Conservation (phyloP, 2,329 filamentous ascomycete genomes). For the Exophiala dermatitidis region DNA sequence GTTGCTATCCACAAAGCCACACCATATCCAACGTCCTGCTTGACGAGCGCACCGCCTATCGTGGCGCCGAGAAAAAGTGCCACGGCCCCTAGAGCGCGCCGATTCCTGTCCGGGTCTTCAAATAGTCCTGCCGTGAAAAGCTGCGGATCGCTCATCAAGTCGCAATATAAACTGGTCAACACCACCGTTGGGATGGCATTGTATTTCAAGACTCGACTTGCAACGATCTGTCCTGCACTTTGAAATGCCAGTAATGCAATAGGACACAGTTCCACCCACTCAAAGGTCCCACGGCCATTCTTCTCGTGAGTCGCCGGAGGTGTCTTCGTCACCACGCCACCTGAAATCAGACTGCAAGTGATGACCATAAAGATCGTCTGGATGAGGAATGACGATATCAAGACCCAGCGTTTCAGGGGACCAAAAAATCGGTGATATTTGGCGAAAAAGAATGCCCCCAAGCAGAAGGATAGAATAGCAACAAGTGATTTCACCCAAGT, state of each 20-base stretch:
- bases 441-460: conserved; percentile 36
- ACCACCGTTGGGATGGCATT: conserved; percentile 42
- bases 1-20: conserved; percentile 38
- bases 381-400: conserved; percentile 35
- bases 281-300: conserved; percentile 8
- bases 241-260: conserved; percentile 37
- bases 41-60: conserved; percentile 36
- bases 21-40: conserved; percentile 34
- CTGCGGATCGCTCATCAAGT: conserved; percentile 38
- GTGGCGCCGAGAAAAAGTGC: conserved; percentile 36
- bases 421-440: conserved; percentile 31
- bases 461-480: conserved; percentile 33
- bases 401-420: conserved; percentile 33
- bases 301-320: conserved; percentile 24
- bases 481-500: conserved; percentile 39
- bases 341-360: conserved; percentile 26
- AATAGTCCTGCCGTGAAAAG: conserved; percentile 30
- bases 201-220: conserved; percentile 36
- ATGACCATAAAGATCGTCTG: conserved; percentile 34
- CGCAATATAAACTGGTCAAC: conserved; percentile 40
- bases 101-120: conserved; percentile 36
- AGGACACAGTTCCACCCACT: conserved; percentile 28
- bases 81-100: conserved; percentile 32
- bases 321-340: conserved; percentile 29
- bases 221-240: conserved; percentile 37